These are phyloP conservation scores for Macaranga tanarius DNA, from an alignment of 441 rosid species.

Conservation along the genomic window DNA sequence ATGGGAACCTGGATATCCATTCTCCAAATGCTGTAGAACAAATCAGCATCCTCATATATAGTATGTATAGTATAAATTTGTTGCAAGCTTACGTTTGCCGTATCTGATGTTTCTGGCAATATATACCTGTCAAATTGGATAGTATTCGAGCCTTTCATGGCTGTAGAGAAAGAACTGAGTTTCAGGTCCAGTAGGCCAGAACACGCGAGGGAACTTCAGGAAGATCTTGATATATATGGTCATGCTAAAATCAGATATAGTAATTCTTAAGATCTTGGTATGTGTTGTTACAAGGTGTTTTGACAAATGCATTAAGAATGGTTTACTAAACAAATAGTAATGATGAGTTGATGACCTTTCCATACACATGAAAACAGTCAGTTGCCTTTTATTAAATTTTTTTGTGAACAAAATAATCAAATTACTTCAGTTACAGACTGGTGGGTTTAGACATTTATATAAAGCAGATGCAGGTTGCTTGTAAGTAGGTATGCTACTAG, in stretches of 20 bases:
- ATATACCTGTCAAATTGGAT: constrained; percentile 40
- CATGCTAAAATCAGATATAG: constrained; percentile 36
- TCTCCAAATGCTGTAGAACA: constrained; percentile 37
- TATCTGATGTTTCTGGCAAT: no score
- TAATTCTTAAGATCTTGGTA: no score
- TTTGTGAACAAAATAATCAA: background rate
- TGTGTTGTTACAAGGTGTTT: no score
- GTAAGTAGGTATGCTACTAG: constrained; percentile 63
- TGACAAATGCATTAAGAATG: no score
- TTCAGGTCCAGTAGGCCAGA: constrained; percentile 41
- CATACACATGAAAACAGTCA: no score
- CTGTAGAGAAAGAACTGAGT: constrained; percentile 42
- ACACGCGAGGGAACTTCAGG: constrained; percentile 37
- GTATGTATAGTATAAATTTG: background rate
- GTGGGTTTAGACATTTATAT: constrained; percentile 79
- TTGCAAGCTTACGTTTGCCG: no score
- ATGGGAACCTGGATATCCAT: constrained; percentile 37
- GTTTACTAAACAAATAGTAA: no score
- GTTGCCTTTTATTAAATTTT: no score
- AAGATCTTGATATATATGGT: constrained; percentile 42
- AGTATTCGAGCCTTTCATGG: constrained; percentile 35
- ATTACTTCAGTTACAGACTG: constrained; percentile 53
- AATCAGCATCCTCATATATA: no score
- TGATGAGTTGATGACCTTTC: no score
- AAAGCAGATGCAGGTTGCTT: constrained; percentile 85